Percentiles rank a stretch among this genome's conserved stretches.
Evolutionary conservation across 176 grass and related monocot species (phyloP).

Genomic region (Eremochloa ophiuroides): DNA sequence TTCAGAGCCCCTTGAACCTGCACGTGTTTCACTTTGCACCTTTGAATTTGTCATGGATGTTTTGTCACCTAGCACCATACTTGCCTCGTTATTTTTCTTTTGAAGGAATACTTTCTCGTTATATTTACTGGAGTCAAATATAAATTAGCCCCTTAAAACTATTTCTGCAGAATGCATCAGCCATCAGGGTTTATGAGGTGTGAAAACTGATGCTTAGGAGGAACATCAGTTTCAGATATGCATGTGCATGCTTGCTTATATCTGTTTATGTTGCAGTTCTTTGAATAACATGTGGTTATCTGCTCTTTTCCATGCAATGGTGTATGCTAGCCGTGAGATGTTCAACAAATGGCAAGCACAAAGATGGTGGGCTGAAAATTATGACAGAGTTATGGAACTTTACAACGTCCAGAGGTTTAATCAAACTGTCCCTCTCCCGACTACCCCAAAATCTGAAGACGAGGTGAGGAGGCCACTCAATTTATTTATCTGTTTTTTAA

Average conservation of each 20-base stretch:
- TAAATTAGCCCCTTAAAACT: background rate
- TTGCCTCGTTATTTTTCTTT: no score
- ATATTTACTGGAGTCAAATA: background rate
- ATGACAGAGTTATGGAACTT: constrained; percentile 94
- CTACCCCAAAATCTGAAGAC: constrained; percentile 81
- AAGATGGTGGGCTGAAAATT: constrained; percentile 97
- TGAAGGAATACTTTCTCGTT: background rate
- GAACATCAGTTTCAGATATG: background rate
- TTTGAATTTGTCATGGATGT: background rate
- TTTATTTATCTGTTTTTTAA: background rate
- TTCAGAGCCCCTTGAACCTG: background rate
- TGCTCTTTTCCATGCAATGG: background rate
- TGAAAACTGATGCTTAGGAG: background rate
- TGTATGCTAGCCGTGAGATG: constrained; percentile 69
- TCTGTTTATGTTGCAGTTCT: background rate
- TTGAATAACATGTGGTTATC: constrained; percentile 5
- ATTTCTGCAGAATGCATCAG: background rate
- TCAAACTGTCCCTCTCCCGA: constrained; percentile 70
- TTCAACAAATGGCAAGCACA: constrained; percentile 98
- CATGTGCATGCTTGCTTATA: constrained; percentile 1
- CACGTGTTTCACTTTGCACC: background rate
- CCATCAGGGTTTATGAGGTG: background rate
- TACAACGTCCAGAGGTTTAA: constrained; percentile 98
- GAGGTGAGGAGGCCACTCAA: constrained; percentile 35
- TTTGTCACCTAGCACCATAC: background rate